Conservation (phyloP, 2,329 filamentous ascomycete genomes). For the Dactylellina cionopaga region DNA sequence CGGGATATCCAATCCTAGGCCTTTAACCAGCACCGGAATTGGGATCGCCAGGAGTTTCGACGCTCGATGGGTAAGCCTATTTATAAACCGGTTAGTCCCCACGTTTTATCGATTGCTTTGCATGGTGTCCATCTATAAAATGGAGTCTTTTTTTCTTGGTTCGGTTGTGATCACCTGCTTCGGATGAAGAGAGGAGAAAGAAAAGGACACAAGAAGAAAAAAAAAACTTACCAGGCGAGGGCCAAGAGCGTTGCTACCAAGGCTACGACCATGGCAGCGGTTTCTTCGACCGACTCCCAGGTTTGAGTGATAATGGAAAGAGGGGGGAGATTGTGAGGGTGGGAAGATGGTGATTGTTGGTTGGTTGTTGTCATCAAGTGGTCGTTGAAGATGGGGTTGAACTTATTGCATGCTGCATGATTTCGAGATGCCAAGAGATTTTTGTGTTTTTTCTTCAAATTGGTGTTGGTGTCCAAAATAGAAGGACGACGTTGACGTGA, state of each 20-base stretch:
- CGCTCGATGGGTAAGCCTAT: conserved; percentile 73
- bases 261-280: conserved; percentile 44
- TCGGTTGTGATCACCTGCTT: too few relatives aligned
- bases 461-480: conserved; percentile 5
- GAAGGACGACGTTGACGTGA: conserved; percentile 12
- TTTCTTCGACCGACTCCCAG: background rate
- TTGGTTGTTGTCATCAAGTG: background rate
- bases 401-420: background rate
- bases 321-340: background rate
- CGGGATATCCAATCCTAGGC: conserved; percentile 93
- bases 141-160: too few relatives aligned
- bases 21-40: conserved; percentile 86
- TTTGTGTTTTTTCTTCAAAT: conserved; percentile 13
- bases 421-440: conserved; percentile 28
- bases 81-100: conserved; percentile 61
- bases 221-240: conserved; percentile 45
- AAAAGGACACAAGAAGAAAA: too few relatives aligned
- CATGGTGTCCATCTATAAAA: conserved; percentile 5
- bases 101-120: background rate
- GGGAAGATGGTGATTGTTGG: background rate
- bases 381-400: conserved; percentile 30
- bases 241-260: conserved; percentile 50
- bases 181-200: too few relatives aligned
- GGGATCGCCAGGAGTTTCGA: conserved; percentile 90
- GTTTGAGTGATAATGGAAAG: conserved; percentile 6